Evolutionary conservation across 306 rosid genomes (phyloP).

Genomic region (Cicer judaicum): DNA sequence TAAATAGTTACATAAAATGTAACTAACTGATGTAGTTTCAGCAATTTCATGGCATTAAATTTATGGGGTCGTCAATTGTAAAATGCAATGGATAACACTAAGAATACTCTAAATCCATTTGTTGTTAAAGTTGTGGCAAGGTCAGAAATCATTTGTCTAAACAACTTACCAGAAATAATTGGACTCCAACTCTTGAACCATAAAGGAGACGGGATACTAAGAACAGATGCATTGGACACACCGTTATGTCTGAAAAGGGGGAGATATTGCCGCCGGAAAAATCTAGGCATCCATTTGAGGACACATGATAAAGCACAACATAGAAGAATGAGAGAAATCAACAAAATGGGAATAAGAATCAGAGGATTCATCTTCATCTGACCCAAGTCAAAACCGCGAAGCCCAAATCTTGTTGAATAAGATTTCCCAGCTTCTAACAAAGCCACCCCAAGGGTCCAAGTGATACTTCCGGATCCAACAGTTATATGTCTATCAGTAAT

Average conservation of each 20-base stretch:
- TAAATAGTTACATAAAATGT: not conserved
- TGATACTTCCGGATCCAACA: slow-evolving; percentile 94
- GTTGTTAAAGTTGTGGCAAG: slow-evolving; percentile 4
- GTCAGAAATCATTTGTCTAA: slow-evolving; percentile 25
- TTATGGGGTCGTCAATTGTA: slow-evolving; percentile 17
- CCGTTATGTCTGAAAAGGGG: slow-evolving; percentile 80
- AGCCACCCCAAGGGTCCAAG: slow-evolving; percentile 98
- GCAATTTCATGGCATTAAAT: slow-evolving; percentile 19
- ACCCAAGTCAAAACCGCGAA: slow-evolving; percentile 63
- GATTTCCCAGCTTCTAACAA: slow-evolving; percentile 86
- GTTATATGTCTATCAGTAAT: slow-evolving; percentile 69
- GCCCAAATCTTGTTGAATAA: slow-evolving; percentile 61
- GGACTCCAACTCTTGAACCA: slow-evolving; percentile 92
- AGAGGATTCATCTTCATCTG: slow-evolving; percentile 69
- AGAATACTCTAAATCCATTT: slow-evolving; percentile 22
- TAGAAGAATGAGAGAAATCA: slow-evolving; percentile 64
- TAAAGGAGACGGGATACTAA: slow-evolving; percentile 78
- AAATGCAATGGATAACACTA: slow-evolving; percentile 23
- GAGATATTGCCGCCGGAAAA: slow-evolving; percentile 79
- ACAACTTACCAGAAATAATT: slow-evolving; percentile 77
- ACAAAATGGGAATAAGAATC: slow-evolving; percentile 63
- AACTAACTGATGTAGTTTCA: not conserved
- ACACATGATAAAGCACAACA: slow-evolving; percentile 73
- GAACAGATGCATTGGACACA: slow-evolving; percentile 70
- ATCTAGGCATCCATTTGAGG: slow-evolving; percentile 71